phyloP scores from a whole-genome alignment of 345 rosid species.

The Lepidium africanum region DNA sequence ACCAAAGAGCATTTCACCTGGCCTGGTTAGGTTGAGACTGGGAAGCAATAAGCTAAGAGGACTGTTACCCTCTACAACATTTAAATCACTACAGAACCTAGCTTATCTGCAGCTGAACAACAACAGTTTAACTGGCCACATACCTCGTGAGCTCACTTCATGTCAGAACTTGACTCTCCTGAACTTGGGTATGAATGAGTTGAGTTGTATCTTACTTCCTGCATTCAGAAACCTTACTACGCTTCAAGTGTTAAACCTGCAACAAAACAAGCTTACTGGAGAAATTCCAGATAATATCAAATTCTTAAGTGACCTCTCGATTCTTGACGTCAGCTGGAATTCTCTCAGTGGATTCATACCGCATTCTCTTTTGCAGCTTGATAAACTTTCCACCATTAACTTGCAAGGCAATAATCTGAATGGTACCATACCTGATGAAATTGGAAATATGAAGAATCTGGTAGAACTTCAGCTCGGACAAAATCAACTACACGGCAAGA shows the following conservation, averaged over 20 bases:
- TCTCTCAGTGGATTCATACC: constrained; percentile 55
- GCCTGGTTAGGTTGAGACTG: constrained; percentile 57
- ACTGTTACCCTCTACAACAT: constrained; percentile 23
- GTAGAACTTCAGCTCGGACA: constrained; percentile 68
- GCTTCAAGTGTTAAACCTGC: constrained; percentile 57
- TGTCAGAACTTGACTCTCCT: constrained; percentile 32
- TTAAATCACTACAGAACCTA: constrained; percentile 26
- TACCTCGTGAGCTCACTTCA: constrained; percentile 27
- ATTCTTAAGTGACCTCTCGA: constrained; percentile 21
- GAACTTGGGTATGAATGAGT: constrained; percentile 50
- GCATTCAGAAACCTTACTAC: constrained; percentile 32
- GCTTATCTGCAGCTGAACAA: constrained; percentile 63
- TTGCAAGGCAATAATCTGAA: constrained; percentile 49
- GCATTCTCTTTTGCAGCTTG: constrained; percentile 37
- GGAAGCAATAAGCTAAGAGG: constrained; percentile 51
- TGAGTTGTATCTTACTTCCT: constrained; percentile 39
- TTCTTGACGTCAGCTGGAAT: constrained; percentile 52
- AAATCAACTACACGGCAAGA: constrained; percentile 44
- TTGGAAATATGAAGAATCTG: constrained; percentile 28
- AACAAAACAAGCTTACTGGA: constrained; percentile 45
- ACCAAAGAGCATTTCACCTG: constrained; percentile 35
- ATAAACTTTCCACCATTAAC: constrained; percentile 30
- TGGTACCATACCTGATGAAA: constrained; percentile 48
- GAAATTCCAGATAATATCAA: constrained; percentile 38
- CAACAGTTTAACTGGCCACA: constrained; percentile 40